These are phyloP conservation scores for Isoetes taiwanensis DNA, from an alignment of 75 land plant genomes.

Conservation along the genomic window DNA sequence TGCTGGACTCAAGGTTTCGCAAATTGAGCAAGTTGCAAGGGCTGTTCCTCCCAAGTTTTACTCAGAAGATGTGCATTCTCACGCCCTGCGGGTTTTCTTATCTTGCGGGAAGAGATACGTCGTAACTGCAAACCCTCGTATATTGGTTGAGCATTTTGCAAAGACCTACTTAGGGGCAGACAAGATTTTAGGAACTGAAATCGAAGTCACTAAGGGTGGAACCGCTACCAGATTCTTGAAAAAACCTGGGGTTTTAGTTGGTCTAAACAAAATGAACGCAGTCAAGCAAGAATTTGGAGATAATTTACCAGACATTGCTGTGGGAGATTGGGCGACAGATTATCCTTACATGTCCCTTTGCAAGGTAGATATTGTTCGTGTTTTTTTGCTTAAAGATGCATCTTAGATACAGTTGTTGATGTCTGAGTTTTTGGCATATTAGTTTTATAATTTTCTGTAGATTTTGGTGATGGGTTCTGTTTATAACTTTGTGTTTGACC, in stretches of 20 bases:
- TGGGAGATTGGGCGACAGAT: constrained; percentile 58
- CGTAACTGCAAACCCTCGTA: constrained; percentile 66
- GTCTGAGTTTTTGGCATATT: neutral
- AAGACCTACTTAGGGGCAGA: constrained; percentile 61
- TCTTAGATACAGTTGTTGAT: no score
- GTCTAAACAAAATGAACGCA: constrained; percentile 32
- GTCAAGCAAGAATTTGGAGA: constrained; percentile 33
- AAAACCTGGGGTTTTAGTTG: constrained; percentile 69
- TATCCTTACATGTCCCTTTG: constrained; percentile 65
- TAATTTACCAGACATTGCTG: constrained; percentile 41
- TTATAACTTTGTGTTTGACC: no score
- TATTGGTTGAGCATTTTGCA: constrained; percentile 87
- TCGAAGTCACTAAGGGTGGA: constrained; percentile 44
- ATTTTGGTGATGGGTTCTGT: no score
- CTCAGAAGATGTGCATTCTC: constrained; percentile 73
- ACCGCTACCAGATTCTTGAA: constrained; percentile 61
- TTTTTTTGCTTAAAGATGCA: no score
- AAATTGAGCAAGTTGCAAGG: constrained; percentile 59
- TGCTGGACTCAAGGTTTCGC: constrained; percentile 50
- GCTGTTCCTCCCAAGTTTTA: constrained; percentile 83
- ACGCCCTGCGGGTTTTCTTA: constrained; percentile 54
- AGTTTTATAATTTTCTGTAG: no score
- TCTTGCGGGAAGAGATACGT: constrained; percentile 58
- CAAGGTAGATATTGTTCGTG: no score
- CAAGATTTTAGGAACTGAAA: constrained; percentile 73